phyloP scores from a whole-genome alignment of 805 yeast species.

The Wickerhamiella cacticola region DNA sequence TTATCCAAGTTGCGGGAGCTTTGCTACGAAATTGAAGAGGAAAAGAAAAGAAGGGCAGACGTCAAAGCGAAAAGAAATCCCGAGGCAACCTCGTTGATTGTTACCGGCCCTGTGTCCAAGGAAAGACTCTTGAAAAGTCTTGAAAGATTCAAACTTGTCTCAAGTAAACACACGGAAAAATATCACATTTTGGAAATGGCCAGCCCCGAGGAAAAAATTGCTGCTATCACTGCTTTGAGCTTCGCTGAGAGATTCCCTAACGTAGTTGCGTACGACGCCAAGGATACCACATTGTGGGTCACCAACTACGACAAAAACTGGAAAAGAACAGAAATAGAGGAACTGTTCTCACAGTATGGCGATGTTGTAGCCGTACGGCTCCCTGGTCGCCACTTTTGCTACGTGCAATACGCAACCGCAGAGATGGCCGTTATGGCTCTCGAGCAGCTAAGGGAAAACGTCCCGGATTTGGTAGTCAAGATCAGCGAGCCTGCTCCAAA shows the following conservation, averaged over 20 bases:
- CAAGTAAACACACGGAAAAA: neutral
- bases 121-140: neutral
- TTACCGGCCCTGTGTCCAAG: neutral
- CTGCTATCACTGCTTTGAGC: slow-evolving; percentile 1
- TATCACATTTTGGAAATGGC: slow-evolving; percentile 8
- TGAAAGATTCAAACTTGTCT: neutral
- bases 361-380: slow-evolving; percentile 8
- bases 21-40: too few relatives aligned
- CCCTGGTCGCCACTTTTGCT: slow-evolving; percentile 13
- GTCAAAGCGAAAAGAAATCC: neutral
- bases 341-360: slow-evolving; percentile 7
- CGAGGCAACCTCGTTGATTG: neutral
- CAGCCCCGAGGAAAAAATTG: neutral
- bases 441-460: neutral
- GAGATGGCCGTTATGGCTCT: slow-evolving; percentile 6
- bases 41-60: too few relatives aligned
- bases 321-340: neutral
- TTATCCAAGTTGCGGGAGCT: neutral
- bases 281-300: slow-evolving; percentile 11
- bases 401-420: slow-evolving; percentile 10
- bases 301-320: slow-evolving; percentile 7
- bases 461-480: slow-evolving; percentile 4
- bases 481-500: slow-evolving; percentile 11
- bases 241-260: neutral
- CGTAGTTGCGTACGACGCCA: slow-evolving; percentile 5